Base-by-base conservation (phyloP, 768 basidiomycete genomes). In the Boletus pseudopeckii region DNA sequence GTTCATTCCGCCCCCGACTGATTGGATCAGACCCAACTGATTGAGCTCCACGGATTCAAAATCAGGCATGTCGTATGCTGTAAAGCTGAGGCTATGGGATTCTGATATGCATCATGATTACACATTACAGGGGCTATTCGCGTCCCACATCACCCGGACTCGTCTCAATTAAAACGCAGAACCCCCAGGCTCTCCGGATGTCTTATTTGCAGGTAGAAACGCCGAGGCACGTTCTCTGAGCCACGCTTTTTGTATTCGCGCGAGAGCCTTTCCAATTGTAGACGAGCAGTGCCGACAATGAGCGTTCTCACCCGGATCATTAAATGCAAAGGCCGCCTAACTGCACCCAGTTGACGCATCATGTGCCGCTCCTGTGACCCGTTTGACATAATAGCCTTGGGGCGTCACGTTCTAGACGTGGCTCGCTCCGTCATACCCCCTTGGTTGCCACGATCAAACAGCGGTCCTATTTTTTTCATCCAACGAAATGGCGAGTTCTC, bases 11-110 rank as follows among this genome's bases (percentile, higher is more conserved):
- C 40, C 49, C 30, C 24, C 43, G 45, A 47, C 22, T 59, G 60
- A 61, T 61, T 50, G 52, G 42, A 60, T 61, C 59, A 62, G 5
- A 17, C 38, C 43, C 9, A 51, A 45, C 22, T 55, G 56, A 63
- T 63, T 26, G 42, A 30, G 43, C 39, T 5, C 20, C 49, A 59
- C 50, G 51, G 49, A n/a, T 41, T 44, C 33, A 28, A 32, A 46
- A 46, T 52, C 33, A 49, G 39, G 36, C 39, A 48, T 45, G 32
- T 45, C 52, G 37, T 50, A 40, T 45, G 42, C 37, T 36, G 47
- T 24, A 37, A n/a, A 52, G 13, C 20, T n/a, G 50, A 38, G 33
- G 60, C 55, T 43, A 33, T 51, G 50, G 39, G 49, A 48, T 33
- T 32, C 30, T 37, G 48, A 54, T 54, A 18, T 47, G 14, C 38